These are phyloP conservation scores for Ophiostoma pallidulum DNA, from an alignment of 2,329 filamentous ascomycete species.

Conservation along the genomic window DNA sequence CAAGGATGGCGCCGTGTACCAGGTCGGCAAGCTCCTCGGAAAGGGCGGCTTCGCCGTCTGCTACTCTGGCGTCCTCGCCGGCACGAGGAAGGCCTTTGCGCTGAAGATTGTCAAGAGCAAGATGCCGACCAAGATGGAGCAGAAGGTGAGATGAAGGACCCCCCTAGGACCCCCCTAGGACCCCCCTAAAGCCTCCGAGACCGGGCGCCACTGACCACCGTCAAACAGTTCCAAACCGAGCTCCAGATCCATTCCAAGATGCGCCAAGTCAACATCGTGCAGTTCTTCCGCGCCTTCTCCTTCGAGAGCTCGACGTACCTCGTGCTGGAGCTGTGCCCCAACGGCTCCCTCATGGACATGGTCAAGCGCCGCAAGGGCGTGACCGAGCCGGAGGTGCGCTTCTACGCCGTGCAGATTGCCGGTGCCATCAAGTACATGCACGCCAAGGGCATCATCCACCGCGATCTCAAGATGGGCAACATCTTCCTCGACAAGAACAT, in stretches of 20 bases:
- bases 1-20: constrained; percentile 60
- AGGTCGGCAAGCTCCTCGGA: constrained; percentile 63
- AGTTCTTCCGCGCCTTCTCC: constrained; percentile 89
- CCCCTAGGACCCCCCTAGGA: too few relatives aligned
- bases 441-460: constrained; percentile 87
- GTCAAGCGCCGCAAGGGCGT: constrained; percentile 84
- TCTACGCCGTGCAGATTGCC: constrained; percentile 89
- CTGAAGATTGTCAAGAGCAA: constrained; percentile 77
- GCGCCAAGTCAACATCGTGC: constrained; percentile 89
- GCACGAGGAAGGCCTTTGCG: constrained; percentile 59
- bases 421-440: constrained; percentile 98
- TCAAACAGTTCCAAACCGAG: constrained; percentile 59
- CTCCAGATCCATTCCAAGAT: constrained; percentile 98
- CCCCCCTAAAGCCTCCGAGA: too few relatives aligned
- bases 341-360: constrained; percentile 96
- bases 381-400: constrained; percentile 87
- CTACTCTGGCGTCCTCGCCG: constrained; percentile 59
- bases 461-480: constrained; percentile 96
- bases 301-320: constrained; percentile 86
- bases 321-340: constrained; percentile 86
- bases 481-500: constrained; percentile 89
- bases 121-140: constrained; percentile 75
- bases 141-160: constrained; percentile 59
- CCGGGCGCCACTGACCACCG: background rate
- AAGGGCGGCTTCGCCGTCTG: constrained; percentile 80